Base-by-base conservation (phyloP, 192 early-diverging fungal genomes). In the Entomortierella parvispora region DNA sequence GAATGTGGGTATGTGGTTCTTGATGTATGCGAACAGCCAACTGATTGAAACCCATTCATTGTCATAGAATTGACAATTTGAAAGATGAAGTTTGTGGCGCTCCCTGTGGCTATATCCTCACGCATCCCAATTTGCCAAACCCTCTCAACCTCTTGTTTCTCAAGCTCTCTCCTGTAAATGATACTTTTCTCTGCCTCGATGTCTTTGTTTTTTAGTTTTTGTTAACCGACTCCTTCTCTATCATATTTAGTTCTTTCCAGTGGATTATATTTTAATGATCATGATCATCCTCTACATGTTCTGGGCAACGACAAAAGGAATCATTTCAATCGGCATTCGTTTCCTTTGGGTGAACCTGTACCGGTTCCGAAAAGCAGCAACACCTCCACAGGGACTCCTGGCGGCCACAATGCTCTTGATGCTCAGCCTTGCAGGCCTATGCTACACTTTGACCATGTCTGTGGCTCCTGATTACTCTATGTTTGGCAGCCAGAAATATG, bases 401-500 rank as follows among this genome's bases (percentile, higher is more conserved):
- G 80, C 83, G 14, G 79, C 78, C 11, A 74, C 83, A 34, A 76
- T 82, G 49, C 33, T 88, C 9, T 54, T 86, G 43, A 85, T 82
- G 58, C 62, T 90, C n/a, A 81, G 81, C 51, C 58, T 88, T 23
- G 68, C 85, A 15, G 89, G 84, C 9, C 68, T 90, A 18, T 81
- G 83, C 43, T 88, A 84, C 46, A 81, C 83, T 10, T 44, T 90
- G 58, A 85, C 84, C 34, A 86, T 83, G 48, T 72, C 82, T 2
- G 83, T 90, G 26, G 84, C 83, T n/a, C 89, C 89, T 17, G 81
- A 81, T 8, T 90, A 90, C 65, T 64, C 87, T 29, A 84, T 85
- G 69, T 90, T 86, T 81, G 89, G 89, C 26, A 85, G 83, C 37
- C 89, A 90, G 58, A 68, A 80, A 54, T 90, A 85, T 51, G 86